These are phyloP conservation scores for Monilinia aucupariae DNA, from an alignment of 2,329 filamentous ascomycete species.

Conservation along the genomic window DNA sequence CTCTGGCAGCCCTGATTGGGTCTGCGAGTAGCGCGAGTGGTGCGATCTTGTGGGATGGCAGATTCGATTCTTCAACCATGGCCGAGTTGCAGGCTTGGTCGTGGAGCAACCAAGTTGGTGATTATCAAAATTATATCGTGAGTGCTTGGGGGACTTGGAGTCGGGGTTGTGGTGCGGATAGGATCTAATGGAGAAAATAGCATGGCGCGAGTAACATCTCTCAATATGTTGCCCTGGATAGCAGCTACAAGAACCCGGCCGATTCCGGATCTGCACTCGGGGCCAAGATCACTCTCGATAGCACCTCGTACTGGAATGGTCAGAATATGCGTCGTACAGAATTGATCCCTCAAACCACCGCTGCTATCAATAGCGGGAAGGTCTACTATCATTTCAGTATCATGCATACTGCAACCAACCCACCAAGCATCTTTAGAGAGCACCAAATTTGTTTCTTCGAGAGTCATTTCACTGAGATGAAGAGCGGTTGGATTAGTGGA, in stretches of 20 bases:
- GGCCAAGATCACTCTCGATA: slow-evolving; percentile 60
- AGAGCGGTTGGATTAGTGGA: slow-evolving; percentile 57
- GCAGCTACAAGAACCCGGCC: slow-evolving; percentile 45
- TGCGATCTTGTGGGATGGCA: slow-evolving; percentile 58
- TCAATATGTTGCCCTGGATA: slow-evolving; percentile 43
- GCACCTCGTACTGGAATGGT: slow-evolving; percentile 64
- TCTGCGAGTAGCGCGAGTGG: slow-evolving; percentile 38
- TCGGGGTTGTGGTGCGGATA: background rate
- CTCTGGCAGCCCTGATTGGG: slow-evolving; percentile 24
- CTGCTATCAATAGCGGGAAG: slow-evolving; percentile 59
- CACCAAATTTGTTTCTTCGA: slow-evolving; percentile 63
- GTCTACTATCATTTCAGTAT: slow-evolving; percentile 70
- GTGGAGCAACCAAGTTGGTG: slow-evolving; percentile 62
- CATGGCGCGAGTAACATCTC: slow-evolving; percentile 49
- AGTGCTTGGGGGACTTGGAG: background rate
- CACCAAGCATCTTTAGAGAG: slow-evolving; percentile 57
- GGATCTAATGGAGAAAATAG: slow-evolving; percentile 20
- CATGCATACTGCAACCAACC: slow-evolving; percentile 52
- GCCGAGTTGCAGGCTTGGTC: slow-evolving; percentile 57
- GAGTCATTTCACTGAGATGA: slow-evolving; percentile 69
- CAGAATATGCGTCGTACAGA: slow-evolving; percentile 69
- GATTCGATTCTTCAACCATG: slow-evolving; percentile 55
- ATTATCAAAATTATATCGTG: slow-evolving; percentile 68
- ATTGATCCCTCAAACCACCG: slow-evolving; percentile 64
- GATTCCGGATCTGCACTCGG: slow-evolving; percentile 58